phyloP scores from a whole-genome alignment of 345 rosid genomes.

The Populus davidiana region DNA sequence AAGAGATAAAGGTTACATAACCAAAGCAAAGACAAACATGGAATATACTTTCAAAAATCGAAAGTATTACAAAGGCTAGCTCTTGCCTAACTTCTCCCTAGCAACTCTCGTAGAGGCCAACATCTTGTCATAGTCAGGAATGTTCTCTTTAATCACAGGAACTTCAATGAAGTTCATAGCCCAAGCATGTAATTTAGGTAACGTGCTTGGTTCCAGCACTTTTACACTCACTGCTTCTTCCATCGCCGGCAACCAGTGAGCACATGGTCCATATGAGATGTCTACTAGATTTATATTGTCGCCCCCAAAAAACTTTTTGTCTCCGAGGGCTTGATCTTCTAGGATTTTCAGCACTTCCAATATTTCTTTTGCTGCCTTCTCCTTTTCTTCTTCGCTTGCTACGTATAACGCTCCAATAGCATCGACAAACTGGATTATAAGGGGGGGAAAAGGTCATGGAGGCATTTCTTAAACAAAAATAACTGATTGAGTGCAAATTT shows the following conservation, averaged over 20 bases:
- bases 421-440: neutral
- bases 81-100: neutral
- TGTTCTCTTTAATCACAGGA: conserved; percentile 12
- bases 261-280: neutral
- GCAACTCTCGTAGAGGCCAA: too few relatives aligned
- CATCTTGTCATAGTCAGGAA: neutral
- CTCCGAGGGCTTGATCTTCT: conserved; percentile 11
- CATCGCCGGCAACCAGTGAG: conserved; percentile 1
- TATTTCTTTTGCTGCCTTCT: neutral
- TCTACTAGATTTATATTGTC: conserved; percentile 3
- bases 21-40: too few relatives aligned
- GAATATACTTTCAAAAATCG: too few relatives aligned
- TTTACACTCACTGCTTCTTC: neutral
- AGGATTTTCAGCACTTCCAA: neutral
- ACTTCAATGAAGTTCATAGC: conserved; percentile 1
- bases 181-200: conserved; percentile 14
- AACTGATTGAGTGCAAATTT: neutral
- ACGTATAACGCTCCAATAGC: neutral
- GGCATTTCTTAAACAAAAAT: neutral
- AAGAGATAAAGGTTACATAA: too few relatives aligned
- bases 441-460: neutral
- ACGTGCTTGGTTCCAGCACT: neutral
- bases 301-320: conserved; percentile 11
- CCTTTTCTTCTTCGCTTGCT: neutral
- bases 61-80: neutral